phyloP scores from a whole-genome alignment of 176 grass and related monocot genomes.

The Zizania latifolia region DNA sequence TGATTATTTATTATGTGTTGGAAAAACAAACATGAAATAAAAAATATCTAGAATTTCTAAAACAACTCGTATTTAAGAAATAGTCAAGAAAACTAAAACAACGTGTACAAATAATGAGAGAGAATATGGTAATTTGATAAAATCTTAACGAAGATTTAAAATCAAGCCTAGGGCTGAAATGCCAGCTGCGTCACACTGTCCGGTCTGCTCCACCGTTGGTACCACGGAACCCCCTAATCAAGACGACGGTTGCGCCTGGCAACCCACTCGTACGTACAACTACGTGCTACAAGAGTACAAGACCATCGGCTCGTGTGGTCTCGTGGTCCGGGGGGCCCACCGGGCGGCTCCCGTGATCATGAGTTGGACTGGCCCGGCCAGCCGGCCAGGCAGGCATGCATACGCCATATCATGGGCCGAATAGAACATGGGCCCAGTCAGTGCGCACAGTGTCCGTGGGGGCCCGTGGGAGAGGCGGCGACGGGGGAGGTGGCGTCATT shows the following conservation, averaged over 20 bases:
- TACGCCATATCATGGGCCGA: not conserved
- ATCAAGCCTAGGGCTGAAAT: too few relatives aligned
- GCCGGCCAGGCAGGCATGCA: constrained; percentile 4
- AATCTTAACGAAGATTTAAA: too few relatives aligned
- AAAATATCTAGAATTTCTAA: too few relatives aligned
- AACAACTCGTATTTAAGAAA: too few relatives aligned
- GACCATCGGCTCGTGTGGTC: not conserved
- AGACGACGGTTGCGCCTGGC: not conserved
- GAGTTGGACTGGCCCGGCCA: constrained; percentile 6
- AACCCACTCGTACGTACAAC: too few relatives aligned
- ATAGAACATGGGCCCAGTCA: not conserved
- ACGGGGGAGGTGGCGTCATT: not conserved
- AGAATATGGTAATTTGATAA: too few relatives aligned
- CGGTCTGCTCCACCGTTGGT: not conserved
- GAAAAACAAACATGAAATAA: too few relatives aligned
- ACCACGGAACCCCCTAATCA: not conserved
- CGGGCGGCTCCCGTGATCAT: not conserved
- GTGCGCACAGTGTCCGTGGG: not conserved
- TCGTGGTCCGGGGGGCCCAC: constrained; percentile 9
- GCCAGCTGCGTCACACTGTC: too few relatives aligned
- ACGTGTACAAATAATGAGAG: too few relatives aligned
- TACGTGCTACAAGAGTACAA: not conserved
- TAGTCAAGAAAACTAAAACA: too few relatives aligned
- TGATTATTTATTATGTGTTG: too few relatives aligned
- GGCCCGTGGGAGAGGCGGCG: not conserved